Percentiles rank a stretch among this genome's conserved stretches.
phyloP scores from a whole-genome alignment of 257 asterid genomes.

The Plantago major region DNA sequence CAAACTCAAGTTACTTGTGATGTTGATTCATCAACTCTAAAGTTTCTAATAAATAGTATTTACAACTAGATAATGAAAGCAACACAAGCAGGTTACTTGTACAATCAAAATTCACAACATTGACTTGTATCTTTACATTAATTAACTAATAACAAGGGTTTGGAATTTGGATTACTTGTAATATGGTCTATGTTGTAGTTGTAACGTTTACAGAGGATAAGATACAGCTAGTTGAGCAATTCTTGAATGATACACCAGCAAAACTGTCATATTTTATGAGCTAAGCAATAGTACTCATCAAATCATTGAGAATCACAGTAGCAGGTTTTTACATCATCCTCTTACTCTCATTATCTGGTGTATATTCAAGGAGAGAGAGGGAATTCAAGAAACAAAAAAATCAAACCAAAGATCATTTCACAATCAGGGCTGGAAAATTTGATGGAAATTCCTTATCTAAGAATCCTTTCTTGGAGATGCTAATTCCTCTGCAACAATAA shows the following conservation, averaged over 20 bases:
- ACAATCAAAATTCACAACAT: neutral
- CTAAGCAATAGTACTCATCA: slow-evolving; percentile 9
- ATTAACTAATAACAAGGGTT: no score
- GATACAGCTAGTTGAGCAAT: slow-evolving; percentile 1
- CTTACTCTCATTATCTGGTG: slow-evolving; percentile 31
- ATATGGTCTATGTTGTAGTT: no score
- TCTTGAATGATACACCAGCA: slow-evolving; percentile 18
- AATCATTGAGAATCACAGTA: slow-evolving; percentile 2
- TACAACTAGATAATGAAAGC: slow-evolving; percentile 18
- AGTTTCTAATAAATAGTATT: neutral
- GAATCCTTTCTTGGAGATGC: slow-evolving; percentile 27
- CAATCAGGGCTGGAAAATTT: slow-evolving; percentile 24
- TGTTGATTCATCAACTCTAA: no score
- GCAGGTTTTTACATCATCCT: slow-evolving; percentile 17
- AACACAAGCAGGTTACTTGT: slow-evolving; percentile 17
- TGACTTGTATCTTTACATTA: neutral
- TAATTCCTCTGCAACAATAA: slow-evolving; percentile 29
- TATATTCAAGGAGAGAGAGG: slow-evolving; percentile 24
- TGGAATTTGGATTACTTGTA: no score
- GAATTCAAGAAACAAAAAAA: slow-evolving; percentile 15
- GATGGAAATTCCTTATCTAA: slow-evolving; percentile 13
- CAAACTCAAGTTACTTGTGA: neutral
- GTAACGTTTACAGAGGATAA: neutral
- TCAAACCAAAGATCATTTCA: slow-evolving; percentile 2
- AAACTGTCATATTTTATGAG: slow-evolving; percentile 15